Conservation (phyloP, 2,329 filamentous ascomycete genomes). For the Colletotrichum navitas region DNA sequence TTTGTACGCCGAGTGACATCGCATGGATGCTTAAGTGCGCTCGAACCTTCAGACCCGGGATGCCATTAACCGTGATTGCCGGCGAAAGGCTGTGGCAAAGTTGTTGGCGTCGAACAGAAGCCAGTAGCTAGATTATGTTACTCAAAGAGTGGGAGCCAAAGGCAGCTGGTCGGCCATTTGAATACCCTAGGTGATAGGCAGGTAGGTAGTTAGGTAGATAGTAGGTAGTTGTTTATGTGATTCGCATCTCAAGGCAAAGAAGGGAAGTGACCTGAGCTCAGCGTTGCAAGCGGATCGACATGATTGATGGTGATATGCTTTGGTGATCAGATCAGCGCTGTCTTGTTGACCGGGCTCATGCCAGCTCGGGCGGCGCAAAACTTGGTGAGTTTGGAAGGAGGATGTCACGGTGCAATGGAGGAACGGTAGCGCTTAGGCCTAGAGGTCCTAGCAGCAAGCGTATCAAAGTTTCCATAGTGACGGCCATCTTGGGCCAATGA, state of each 20-base stretch:
- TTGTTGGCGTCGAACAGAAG: neutral
- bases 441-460: neutral
- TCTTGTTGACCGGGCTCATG: conserved; percentile 12
- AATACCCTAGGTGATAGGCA: neutral
- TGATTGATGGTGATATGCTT: conserved; percentile 9
- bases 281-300: conserved; percentile 20
- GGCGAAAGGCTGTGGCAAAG: neutral
- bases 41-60: conserved; percentile 11
- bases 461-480: conserved; percentile 15
- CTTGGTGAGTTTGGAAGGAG: conserved; percentile 6
- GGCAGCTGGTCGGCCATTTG: neutral
- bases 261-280: conserved; percentile 37
- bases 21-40: conserved; percentile 7
- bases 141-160: neutral
- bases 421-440: conserved; percentile 20
- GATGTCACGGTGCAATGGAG: neutral
- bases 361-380: conserved; percentile 31
- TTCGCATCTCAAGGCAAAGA: conserved; percentile 3
- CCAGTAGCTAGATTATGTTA: neutral
- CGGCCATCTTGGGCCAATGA: neutral
- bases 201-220: too few species aligned
- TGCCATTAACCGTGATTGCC: neutral
- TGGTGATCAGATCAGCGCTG: conserved; percentile 17
- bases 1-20: neutral
- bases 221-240: neutral